Evolutionary conservation across 225 moss, liverwort and hornwort species (phyloP).

Genomic region (Straminergon stramineum): DNA sequence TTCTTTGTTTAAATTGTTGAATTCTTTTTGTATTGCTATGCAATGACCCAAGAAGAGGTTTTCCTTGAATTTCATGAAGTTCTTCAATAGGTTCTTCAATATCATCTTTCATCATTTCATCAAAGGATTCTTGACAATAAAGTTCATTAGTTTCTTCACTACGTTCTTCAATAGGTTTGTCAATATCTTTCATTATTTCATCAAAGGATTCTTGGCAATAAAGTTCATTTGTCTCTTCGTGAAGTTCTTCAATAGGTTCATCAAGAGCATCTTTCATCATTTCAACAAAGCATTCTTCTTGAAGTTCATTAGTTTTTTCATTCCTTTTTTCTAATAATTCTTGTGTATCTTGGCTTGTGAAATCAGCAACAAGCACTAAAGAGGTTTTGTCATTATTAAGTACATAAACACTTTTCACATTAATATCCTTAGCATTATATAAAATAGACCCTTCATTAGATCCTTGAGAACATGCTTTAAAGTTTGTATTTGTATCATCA

Average conservation of each 20-base stretch:
- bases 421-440: not conserved
- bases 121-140: not conserved
- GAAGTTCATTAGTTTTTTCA: not conserved
- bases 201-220: not conserved
- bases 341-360: too few species aligned
- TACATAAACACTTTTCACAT: not conserved
- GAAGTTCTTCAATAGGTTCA: not conserved
- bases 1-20: too few species aligned
- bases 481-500: not conserved
- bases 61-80: not conserved
- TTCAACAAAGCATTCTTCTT: not conserved
- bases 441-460: not conserved
- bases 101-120: not conserved
- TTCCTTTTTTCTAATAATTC: too few species aligned
- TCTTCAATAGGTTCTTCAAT: not conserved
- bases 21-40: not conserved
- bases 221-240: not conserved
- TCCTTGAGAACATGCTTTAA: not conserved
- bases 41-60: too few species aligned
- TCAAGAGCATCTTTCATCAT: not conserved
- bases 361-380: not conserved
- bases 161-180: not conserved
- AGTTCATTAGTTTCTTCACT: not conserved
- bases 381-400: not conserved
- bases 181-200: not conserved